These are phyloP conservation scores for Phyllosticta capitalensis DNA, from an alignment of 2,329 filamentous ascomycete species.

Conservation along the genomic window DNA sequence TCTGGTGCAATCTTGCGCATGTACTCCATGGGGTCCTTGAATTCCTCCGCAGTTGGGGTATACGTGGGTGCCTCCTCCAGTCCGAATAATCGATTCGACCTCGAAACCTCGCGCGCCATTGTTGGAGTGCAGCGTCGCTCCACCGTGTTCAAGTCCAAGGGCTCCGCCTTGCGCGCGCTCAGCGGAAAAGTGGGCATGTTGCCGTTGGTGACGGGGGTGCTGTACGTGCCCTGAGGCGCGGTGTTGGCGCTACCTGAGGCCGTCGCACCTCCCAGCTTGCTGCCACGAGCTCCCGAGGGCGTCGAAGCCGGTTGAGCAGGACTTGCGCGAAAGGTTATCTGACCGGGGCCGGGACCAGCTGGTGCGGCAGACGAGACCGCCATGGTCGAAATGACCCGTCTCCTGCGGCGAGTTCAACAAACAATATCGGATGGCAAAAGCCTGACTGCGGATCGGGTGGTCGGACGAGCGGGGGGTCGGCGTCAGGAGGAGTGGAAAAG, in stretches of 20 bases:
- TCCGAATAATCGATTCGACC: constrained; percentile 70
- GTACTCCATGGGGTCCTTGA: constrained; percentile 87
- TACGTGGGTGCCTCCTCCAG: constrained; percentile 87
- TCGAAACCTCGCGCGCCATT: constrained; percentile 64
- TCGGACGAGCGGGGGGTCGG: not conserved
- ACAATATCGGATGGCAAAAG: not conserved
- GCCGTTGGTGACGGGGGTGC: constrained; percentile 20
- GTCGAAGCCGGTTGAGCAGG: constrained; percentile 16
- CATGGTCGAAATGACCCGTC: constrained; percentile 18
- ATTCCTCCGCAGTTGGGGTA: constrained; percentile 83
- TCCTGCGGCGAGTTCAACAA: not conserved
- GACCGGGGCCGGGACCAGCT: constrained; percentile 22
- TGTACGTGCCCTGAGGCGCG: not conserved
- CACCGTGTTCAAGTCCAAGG: constrained; percentile 79
- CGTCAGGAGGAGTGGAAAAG: not conserved
- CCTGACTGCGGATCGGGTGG: not conserved
- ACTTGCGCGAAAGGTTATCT: constrained; percentile 27
- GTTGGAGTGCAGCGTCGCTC: constrained; percentile 81
- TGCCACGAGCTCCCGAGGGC: constrained; percentile 4
- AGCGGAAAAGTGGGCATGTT: constrained; percentile 41
- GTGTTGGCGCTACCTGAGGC: constrained; percentile 17
- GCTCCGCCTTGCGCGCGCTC: constrained; percentile 54
- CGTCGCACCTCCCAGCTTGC: constrained; percentile 21
- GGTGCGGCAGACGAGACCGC: constrained; percentile 28
- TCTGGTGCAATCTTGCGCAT: constrained; percentile 86